Percentiles rank a stretch among this genome's conserved stretches.
Evolutionary conservation across 768 basidiomycete species (phyloP).

Genomic region (Tephrocybe sp.): DNA sequence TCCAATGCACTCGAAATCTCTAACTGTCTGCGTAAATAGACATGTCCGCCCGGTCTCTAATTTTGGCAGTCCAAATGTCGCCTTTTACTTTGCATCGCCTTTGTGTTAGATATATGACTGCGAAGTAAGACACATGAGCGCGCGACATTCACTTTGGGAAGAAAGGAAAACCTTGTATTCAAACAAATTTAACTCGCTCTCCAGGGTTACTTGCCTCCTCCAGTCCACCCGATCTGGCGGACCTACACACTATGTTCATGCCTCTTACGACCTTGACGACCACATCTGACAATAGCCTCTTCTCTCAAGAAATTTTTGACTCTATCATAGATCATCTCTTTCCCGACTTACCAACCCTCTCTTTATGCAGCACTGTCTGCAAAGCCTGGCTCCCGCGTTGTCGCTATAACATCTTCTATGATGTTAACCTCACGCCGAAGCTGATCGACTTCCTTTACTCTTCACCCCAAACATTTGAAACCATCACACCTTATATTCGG

Average conservation of each 20-base stretch:
- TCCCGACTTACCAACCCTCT: conserved; percentile 23
- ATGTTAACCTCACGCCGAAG: conserved; percentile 24
- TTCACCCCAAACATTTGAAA: conserved; percentile 24
- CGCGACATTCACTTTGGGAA: neutral
- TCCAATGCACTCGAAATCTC: too few species aligned
- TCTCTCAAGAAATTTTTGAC: conserved; percentile 31
- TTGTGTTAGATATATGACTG: too few species aligned
- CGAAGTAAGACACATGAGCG: neutral
- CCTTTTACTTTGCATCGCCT: conserved; percentile 1
- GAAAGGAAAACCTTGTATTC: neutral
- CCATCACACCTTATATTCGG: conserved; percentile 27
- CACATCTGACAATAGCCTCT: conserved; percentile 22
- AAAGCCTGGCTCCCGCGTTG: conserved; percentile 28
- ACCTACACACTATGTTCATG: neutral
- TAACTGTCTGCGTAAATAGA: too few species aligned
- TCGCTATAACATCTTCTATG: conserved; percentile 31
- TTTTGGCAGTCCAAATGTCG: neutral
- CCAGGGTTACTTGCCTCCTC: neutral
- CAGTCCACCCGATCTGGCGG: neutral
- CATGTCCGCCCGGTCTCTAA: neutral
- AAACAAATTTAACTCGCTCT: neutral
- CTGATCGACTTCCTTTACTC: conserved; percentile 23
- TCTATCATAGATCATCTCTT: conserved; percentile 26
- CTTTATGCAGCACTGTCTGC: conserved; percentile 30
- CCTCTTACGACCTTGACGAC: conserved; percentile 4